Conservation (phyloP, 352 stramenopile species). For the Phytophthora aleatoria region DNA sequence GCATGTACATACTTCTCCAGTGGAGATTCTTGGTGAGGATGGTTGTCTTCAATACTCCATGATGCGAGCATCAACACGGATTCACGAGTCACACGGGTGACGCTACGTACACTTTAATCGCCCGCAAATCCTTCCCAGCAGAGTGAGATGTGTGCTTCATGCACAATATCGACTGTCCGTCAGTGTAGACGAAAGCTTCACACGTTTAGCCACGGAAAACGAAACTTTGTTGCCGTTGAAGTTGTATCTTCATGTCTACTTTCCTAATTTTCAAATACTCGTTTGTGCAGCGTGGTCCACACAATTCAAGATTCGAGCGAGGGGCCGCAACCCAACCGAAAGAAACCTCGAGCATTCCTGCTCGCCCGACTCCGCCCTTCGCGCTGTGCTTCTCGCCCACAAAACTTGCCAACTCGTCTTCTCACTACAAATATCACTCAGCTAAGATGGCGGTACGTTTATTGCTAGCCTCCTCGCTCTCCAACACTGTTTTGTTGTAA, state of each 20-base stretch:
- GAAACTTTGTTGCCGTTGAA: not conserved
- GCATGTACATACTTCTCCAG: no score
- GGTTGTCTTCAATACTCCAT: no score
- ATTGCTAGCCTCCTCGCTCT: not conserved
- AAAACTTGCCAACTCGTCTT: not conserved
- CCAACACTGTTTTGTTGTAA: not conserved
- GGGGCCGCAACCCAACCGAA: constrained; percentile 6
- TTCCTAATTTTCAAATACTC: no score
- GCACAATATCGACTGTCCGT: no score
- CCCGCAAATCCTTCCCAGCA: no score
- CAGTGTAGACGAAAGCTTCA: no score
- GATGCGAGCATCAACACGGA: no score
- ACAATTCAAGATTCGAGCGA: constrained; percentile 11
- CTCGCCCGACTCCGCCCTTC: not conserved
- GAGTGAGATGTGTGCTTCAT: no score
- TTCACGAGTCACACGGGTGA: no score
- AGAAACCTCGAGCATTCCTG: not conserved
- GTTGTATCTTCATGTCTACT: not conserved
- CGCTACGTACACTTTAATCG: no score
- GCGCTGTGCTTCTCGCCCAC: constrained; percentile 1
- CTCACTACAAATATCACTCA: constrained; percentile 1
- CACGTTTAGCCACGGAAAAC: no score
- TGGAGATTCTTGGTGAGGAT: no score
- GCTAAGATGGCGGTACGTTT: constrained; percentile 31
- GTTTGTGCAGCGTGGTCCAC: constrained; percentile 4